Evolutionary conservation across 257 asterid genomes (phyloP).

Genomic region (Solanum medicagineum): DNA sequence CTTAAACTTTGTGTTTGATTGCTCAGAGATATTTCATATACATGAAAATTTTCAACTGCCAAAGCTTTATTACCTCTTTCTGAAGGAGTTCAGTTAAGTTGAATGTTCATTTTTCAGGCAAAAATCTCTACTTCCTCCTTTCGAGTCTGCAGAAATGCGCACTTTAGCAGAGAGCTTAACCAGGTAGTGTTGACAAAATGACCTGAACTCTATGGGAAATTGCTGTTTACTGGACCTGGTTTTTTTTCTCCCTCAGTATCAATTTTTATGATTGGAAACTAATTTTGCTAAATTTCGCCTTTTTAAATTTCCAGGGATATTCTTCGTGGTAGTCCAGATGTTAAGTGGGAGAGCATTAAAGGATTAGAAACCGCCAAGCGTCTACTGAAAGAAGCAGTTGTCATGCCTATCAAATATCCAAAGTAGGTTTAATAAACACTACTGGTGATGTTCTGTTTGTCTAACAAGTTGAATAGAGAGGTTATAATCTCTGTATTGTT

Average conservation of each 20-base stretch:
- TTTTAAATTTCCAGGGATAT: slow-evolving; percentile 60
- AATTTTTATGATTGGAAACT: neutral
- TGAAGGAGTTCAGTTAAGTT: neutral
- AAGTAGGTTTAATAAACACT: slow-evolving; percentile 32
- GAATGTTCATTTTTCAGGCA: slow-evolving; percentile 40
- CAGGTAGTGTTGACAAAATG: slow-evolving; percentile 35
- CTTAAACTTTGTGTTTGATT: neutral
- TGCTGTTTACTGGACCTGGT: neutral
- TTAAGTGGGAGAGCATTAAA: slow-evolving; percentile 83
- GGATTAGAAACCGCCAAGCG: slow-evolving; percentile 92
- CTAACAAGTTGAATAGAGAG: neutral
- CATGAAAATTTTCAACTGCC: neutral
- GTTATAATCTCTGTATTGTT: neutral
- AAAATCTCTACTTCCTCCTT: slow-evolving; percentile 76
- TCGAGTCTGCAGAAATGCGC: slow-evolving; percentile 93
- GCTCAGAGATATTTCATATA: neutral
- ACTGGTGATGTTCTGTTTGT: slow-evolving; percentile 2
- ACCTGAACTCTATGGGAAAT: neutral
- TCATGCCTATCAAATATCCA: slow-evolving; percentile 99
- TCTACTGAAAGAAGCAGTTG: slow-evolving; percentile 95
- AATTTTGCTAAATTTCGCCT: neutral
- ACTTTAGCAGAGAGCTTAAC: slow-evolving; percentile 80
- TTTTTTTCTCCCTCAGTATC: neutral
- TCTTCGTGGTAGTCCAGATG: slow-evolving; percentile 93
- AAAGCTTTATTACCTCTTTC: neutral